Base-by-base conservation (phyloP, 495 filamentous ascomycete species). In the Xylaria acuta region DNA sequence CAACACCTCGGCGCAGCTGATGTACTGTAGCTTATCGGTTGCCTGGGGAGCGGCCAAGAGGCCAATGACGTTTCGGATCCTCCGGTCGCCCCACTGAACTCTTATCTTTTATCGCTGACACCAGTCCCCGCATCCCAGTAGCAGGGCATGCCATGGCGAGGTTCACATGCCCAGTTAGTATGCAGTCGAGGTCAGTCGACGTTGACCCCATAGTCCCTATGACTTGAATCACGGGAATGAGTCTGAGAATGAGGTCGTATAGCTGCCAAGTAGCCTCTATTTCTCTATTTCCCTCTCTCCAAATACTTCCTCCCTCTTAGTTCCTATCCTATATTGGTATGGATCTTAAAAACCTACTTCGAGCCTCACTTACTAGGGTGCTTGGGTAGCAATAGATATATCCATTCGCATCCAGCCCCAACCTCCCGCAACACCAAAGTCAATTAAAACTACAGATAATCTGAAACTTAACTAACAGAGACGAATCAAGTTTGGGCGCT, bases 41-140 rank as follows among this genome's bases (percentile, higher is more conserved):
- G 63, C 63, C 63, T 65, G 25, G 63, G 41, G 25, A 43, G 38
- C 25, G 49, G 63, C 63, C 63, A 65, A 65, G 63, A 65, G 8
- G 22, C 63, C 63, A 65, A 34, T 65, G 63, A 65, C 63, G 63
- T 65, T 65, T 65, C 63, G 27, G 40, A 40, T 40, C 36, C 20
- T 62, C 12, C 53, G 25, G 51, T 56, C 18, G 9, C 11, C 53
- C 53, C 53, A 36, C 34, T 38, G 32, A 60, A 11, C 32, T 60
- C 18, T 22, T 36, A 60, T 38, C 58, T 38, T 1, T 59, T 59
- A 36, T 36, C 56, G 16, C 18, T 2, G 1, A 59, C 56, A 16
- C 53, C 18, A 58, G 54, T 58, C 54, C 27, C 54, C 27, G 54
- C 12, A 36, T 34, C 36, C 54, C 32, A 53, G 22, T 8, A 25